A percentile compares a stretch with the other conserved stretches of the same genome.
Conservation (phyloP, 306 rosid genomes). For the Trifolium fragiferum region DNA sequence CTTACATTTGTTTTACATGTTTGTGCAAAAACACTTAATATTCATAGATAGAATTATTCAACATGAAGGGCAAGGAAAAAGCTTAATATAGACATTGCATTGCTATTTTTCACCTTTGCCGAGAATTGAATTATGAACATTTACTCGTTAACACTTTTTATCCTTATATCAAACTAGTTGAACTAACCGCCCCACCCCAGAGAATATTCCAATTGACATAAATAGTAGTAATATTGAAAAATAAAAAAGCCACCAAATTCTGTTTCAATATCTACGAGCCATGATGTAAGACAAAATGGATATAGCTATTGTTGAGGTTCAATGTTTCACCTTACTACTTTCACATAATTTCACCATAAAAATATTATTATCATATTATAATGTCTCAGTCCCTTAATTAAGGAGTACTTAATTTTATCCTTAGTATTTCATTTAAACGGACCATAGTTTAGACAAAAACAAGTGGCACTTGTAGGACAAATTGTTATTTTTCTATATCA, state of each 20-base stretch:
- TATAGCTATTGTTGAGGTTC: conserved; percentile 32
- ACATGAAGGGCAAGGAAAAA: not conserved
- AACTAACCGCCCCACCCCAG: not conserved
- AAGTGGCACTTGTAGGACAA: conserved; percentile 20
- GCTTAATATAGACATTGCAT: not conserved
- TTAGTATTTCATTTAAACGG: conserved; percentile 5
- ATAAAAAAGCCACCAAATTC: not conserved
- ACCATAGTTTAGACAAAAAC: conserved; percentile 33
- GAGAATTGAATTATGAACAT: no score
- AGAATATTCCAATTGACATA: conserved; percentile 20
- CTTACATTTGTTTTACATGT: conserved; percentile 8
- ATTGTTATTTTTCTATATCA: conserved; percentile 23
- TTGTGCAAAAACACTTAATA: not conserved
- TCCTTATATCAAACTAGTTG: no score
- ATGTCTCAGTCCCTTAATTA: not conserved
- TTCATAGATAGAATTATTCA: not conserved
- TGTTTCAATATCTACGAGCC: conserved; percentile 16
- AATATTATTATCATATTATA: conserved; percentile 19
- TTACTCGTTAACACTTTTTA: no score
- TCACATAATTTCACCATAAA: conserved; percentile 23
- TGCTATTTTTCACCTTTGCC: not conserved
- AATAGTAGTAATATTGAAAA: conserved; percentile 15
- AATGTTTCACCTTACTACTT: conserved; percentile 30
- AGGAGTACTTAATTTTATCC: not conserved
- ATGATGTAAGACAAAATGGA: conserved; percentile 26